Evolutionary conservation across 441 rosid species (phyloP).

Genomic region (Arabidopsis lyrata): DNA sequence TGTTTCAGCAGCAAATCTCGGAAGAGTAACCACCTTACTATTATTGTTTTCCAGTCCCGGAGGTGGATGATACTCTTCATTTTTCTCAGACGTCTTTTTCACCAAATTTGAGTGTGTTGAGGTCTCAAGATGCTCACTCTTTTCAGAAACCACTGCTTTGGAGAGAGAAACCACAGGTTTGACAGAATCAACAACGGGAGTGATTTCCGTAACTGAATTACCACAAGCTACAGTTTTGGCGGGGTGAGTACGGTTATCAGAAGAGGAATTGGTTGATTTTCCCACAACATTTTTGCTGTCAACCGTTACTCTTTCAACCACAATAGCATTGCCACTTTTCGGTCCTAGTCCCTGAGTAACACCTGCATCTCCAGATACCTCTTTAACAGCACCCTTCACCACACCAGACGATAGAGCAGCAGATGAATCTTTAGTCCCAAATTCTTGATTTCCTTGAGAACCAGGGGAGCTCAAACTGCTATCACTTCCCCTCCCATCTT

Average conservation of each 20-base stretch:
- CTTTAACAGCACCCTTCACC: conserved; percentile 40
- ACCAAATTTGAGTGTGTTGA: conserved; percentile 30
- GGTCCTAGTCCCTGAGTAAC: conserved; percentile 28
- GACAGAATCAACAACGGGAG: conserved; percentile 30
- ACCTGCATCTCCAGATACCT: conserved; percentile 19
- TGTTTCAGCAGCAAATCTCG: conserved; percentile 46
- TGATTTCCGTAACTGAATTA: conserved; percentile 36
- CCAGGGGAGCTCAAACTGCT: conserved; percentile 56
- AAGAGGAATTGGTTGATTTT: conserved; percentile 34
- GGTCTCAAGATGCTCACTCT: conserved; percentile 42
- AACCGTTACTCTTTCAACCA: conserved; percentile 36
- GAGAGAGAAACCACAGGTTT: conserved; percentile 42
- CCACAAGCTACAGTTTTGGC: conserved; percentile 42
- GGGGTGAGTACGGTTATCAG: conserved; percentile 41
- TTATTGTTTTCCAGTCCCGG: conserved; percentile 9
- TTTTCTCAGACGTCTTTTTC: conserved; percentile 33
- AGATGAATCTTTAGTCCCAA: conserved; percentile 46
- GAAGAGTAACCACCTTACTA: conserved; percentile 21
- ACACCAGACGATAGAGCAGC: conserved; percentile 42
- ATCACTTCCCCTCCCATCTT: conserved; percentile 74
- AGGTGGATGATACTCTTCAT: conserved; percentile 31
- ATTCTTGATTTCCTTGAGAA: conserved; percentile 55
- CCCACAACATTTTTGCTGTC: conserved; percentile 26
- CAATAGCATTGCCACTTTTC: conserved; percentile 38
- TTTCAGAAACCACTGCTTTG: conserved; percentile 47